Percentiles rank a stretch among this genome's conserved stretches.
Conservation (phyloP, 768 basidiomycete species). For the Lentinula sp. region DNA sequence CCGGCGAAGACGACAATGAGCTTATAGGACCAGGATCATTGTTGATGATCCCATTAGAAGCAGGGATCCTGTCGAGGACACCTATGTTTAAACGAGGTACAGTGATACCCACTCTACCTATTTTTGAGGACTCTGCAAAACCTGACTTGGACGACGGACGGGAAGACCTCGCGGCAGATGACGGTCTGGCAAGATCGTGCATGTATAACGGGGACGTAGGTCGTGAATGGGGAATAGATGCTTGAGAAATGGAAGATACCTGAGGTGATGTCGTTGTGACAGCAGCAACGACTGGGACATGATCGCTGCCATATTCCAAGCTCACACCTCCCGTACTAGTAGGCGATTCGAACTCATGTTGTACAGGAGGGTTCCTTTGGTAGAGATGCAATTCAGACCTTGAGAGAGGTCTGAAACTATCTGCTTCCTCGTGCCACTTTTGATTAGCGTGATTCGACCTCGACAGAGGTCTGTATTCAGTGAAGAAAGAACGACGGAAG, state of each 20-base stretch:
- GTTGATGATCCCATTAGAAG: not conserved
- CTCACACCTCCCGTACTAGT: not conserved
- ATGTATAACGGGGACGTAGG: not conserved
- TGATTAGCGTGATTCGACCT: not conserved
- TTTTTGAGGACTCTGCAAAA: not conserved
- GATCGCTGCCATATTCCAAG: not conserved
- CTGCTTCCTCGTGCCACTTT: not conserved
- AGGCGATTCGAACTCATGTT: not conserved
- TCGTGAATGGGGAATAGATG: not conserved
- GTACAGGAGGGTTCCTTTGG: not conserved
- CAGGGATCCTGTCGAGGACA: not conserved
- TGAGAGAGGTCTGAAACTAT: not conserved
- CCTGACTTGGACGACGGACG: not conserved
- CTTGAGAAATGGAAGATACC: not conserved
- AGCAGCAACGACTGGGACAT: no score
- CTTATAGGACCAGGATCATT: not conserved
- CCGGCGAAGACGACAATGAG: not conserved
- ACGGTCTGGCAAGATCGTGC: not conserved
- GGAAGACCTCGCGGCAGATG: not conserved
- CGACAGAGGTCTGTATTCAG: not conserved
- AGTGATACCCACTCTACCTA: not conserved
- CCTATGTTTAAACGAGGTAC: not conserved
- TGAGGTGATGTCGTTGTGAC: no score
- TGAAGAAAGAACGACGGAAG: not conserved
- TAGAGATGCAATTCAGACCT: not conserved